A percentile compares a stretch with the other conserved stretches of the same genome.
These are phyloP conservation scores for Sphagnum magellanicum DNA, from an alignment of 228 moss, liverwort and hornwort species.

Conservation along the genomic window DNA sequence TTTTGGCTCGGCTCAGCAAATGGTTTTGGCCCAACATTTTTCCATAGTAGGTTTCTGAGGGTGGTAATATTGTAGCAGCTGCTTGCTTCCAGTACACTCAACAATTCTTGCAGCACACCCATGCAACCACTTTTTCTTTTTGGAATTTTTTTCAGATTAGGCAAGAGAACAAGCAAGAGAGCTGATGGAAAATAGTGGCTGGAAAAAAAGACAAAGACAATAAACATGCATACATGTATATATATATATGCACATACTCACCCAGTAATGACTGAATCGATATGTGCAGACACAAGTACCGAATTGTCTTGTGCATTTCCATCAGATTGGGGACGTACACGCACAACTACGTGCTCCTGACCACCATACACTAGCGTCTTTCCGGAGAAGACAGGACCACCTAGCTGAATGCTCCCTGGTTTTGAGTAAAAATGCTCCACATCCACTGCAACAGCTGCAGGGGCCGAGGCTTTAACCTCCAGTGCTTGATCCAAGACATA, in stretches of 20 bases:
- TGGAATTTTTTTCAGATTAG: too few species aligned
- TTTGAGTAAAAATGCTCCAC: slow-evolving; percentile 64
- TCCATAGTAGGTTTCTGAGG: too few species aligned
- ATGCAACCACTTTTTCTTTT: too few species aligned
- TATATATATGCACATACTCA: slow-evolving; percentile 9
- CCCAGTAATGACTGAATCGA: slow-evolving; percentile 82
- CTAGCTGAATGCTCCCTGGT: slow-evolving; percentile 50
- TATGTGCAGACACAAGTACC: slow-evolving; percentile 81
- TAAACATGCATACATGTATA: too few species aligned
- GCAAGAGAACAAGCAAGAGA: too few species aligned
- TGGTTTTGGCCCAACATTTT: too few species aligned
- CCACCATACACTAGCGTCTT: slow-evolving; percentile 66
- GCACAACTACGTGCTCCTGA: slow-evolving; percentile 71
- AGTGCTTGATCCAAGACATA: slow-evolving; percentile 66
- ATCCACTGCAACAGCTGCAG: slow-evolving; percentile 65
- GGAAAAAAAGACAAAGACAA: too few species aligned
- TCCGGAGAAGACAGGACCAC: slow-evolving; percentile 56
- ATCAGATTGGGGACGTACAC: slow-evolving; percentile 67
- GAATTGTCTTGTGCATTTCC: slow-evolving; percentile 53
- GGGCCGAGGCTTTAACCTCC: slow-evolving; percentile 56
- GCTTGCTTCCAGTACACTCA: too few species aligned
- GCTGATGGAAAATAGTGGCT: too few species aligned
- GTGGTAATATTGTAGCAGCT: too few species aligned
- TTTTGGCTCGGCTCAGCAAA: too few species aligned
- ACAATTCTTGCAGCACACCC: too few species aligned